phyloP scores from a whole-genome alignment of 768 basidiomycete genomes.

The Ephemerocybe angulata region DNA sequence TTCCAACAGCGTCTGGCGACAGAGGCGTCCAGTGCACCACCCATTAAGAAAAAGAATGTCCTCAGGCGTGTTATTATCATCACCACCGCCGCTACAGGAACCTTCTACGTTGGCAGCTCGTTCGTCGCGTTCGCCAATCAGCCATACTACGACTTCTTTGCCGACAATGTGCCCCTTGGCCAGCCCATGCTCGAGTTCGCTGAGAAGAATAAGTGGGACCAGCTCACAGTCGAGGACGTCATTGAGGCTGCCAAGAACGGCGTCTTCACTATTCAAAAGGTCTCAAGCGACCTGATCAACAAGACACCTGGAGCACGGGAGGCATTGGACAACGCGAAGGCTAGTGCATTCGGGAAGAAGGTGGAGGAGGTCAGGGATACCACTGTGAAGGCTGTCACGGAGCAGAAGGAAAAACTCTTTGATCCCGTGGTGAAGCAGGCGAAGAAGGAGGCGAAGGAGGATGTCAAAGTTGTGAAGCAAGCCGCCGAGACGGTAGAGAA shows the following conservation, averaged over 20 bases:
- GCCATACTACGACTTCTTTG: slow-evolving; percentile 83
- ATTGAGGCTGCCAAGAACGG: slow-evolving; percentile 50
- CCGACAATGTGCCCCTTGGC: slow-evolving; percentile 74
- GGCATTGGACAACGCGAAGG: slow-evolving; percentile 31
- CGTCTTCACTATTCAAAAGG: slow-evolving; percentile 45
- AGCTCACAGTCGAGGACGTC: slow-evolving; percentile 58
- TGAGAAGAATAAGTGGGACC: slow-evolving; percentile 77
- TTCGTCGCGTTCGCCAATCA: slow-evolving; percentile 76
- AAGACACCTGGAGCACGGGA: slow-evolving; percentile 33
- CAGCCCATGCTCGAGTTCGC: slow-evolving; percentile 76
- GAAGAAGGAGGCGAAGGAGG: slow-evolving; percentile 19
- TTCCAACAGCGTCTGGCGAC: slow-evolving; percentile 56
- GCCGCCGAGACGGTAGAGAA: slow-evolving; percentile 17
- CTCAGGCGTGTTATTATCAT: slow-evolving; percentile 64
- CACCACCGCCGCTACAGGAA: slow-evolving; percentile 61
- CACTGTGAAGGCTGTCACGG: slow-evolving; percentile 36
- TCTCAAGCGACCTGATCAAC: slow-evolving; percentile 49
- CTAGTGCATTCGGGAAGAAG: slow-evolving; percentile 27
- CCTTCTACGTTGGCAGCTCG: slow-evolving; percentile 81
- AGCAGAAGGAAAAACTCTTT: slow-evolving; percentile 40
- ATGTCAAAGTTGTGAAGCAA: not conserved
- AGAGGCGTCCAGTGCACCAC: slow-evolving; percentile 41
- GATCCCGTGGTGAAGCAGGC: slow-evolving; percentile 41
- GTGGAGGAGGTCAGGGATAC: slow-evolving; percentile 38
- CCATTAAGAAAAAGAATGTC: slow-evolving; percentile 48